Conservation (phyloP, 2,329 filamentous ascomycete species). For the Cadophora luteo-olivacea region DNA sequence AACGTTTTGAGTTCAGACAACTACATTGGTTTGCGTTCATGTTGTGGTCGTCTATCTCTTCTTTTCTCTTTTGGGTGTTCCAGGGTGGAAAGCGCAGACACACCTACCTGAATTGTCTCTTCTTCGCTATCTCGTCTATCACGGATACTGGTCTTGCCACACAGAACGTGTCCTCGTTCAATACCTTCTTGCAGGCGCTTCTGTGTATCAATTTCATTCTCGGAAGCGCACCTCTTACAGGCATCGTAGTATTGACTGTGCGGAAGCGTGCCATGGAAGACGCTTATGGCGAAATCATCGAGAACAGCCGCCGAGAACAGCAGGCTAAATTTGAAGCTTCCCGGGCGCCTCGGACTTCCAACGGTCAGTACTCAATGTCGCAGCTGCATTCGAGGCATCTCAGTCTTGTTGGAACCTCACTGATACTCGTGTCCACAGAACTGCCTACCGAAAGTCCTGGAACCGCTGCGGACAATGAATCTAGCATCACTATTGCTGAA, state of each 20-base stretch:
- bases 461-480: background rate
- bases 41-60: constrained; percentile 57
- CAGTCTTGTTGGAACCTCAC: too few relatives aligned
- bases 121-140: constrained; percentile 69
- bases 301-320: background rate
- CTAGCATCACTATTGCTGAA: too few relatives aligned
- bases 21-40: constrained; percentile 52
- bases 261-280: constrained; percentile 66
- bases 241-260: constrained; percentile 65
- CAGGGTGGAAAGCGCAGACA: constrained; percentile 59
- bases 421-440: background rate
- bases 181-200: constrained; percentile 71
- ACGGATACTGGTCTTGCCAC: constrained; percentile 72
- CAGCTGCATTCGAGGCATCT: background rate
- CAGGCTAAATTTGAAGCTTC: constrained; percentile 12
- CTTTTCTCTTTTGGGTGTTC: constrained; percentile 65
- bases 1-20: background rate
- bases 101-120: constrained; percentile 68
- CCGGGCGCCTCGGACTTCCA: background rate
- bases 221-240: constrained; percentile 70
- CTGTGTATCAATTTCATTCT: constrained; percentile 69
- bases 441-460: background rate
- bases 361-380: background rate
- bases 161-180: constrained; percentile 66
- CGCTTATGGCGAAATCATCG: constrained; percentile 33